Conservation (phyloP, 805 yeast species). For the Yarrowia osloensis region DNA sequence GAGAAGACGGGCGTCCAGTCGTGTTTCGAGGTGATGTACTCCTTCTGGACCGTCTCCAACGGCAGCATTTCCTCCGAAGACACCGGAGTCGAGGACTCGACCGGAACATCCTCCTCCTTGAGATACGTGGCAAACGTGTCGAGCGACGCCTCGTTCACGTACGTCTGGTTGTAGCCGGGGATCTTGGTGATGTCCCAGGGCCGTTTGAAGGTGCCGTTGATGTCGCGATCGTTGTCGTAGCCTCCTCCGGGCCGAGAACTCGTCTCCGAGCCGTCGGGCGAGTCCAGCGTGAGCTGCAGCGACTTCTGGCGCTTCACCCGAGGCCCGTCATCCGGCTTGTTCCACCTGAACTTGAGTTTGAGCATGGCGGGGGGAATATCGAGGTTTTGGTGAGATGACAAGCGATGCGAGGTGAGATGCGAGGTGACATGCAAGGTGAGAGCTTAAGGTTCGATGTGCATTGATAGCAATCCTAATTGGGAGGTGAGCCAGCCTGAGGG, state of each 20-base stretch:
- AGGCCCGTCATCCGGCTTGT: neutral
- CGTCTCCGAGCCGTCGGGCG: neutral
- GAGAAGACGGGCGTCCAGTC: constrained; percentile 25
- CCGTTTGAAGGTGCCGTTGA: constrained; percentile 15
- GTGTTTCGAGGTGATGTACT: constrained; percentile 17
- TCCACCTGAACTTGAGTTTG: constrained; percentile 16
- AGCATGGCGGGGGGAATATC: neutral
- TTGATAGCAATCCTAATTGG: constrained; percentile 27
- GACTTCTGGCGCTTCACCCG: constrained; percentile 21
- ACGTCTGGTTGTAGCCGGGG: constrained; percentile 17
- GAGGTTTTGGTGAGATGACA: too few species aligned
- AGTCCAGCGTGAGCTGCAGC: neutral
- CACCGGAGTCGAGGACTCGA: neutral
- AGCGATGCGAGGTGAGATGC: too few species aligned
- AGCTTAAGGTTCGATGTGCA: constrained; percentile 13
- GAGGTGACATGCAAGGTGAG: too few species aligned
- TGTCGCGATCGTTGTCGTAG: constrained; percentile 13
- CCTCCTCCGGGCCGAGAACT: constrained; percentile 14
- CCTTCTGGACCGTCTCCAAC: neutral
- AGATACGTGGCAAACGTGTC: neutral
- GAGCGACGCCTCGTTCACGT: constrained; percentile 12
- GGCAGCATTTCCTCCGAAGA: constrained; percentile 11
- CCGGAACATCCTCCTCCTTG: constrained; percentile 1
- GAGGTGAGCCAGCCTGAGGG: neutral
- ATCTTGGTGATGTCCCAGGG: constrained; percentile 29